Percentiles rank a stretch among this genome's conserved stretches.
These are phyloP conservation scores for Hirschioporus abietinus DNA, from an alignment of 768 basidiomycete genomes.

Conservation along the genomic window DNA sequence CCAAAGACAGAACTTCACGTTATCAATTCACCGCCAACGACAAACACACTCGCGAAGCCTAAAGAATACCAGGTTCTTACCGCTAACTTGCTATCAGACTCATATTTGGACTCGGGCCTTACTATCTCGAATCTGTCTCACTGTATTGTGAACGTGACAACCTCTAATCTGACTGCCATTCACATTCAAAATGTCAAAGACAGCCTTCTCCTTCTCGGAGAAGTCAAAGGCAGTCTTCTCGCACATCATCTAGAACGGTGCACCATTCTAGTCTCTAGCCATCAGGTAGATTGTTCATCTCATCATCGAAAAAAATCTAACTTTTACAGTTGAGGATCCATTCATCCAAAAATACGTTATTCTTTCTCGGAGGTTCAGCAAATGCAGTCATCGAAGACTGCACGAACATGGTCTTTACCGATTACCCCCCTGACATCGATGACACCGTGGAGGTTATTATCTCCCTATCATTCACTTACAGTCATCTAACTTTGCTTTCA, in stretches of 20 bases:
- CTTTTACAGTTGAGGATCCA: constrained; percentile 80
- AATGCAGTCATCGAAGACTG: constrained; percentile 82
- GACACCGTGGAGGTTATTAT: not conserved
- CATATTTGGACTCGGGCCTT: constrained; percentile 42
- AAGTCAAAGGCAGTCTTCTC: constrained; percentile 65
- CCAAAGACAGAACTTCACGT: no score
- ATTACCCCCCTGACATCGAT: constrained; percentile 45
- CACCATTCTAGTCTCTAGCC: constrained; percentile 66
- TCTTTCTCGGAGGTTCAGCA: constrained; percentile 63
- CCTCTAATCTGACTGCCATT: constrained; percentile 44
- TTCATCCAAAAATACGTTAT: constrained; percentile 53
- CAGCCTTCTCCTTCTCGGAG: constrained; percentile 61
- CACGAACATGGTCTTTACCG: constrained; percentile 51
- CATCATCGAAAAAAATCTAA: not conserved
- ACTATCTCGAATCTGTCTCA: constrained; percentile 59
- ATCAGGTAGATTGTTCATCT: constrained; percentile 53
- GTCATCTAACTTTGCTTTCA: constrained; percentile 12
- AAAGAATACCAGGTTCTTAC: constrained; percentile 39
- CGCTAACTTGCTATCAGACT: constrained; percentile 31
- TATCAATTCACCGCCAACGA: not conserved
- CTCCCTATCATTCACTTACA: constrained; percentile 1
- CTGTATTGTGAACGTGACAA: constrained; percentile 65
- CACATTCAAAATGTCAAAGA: constrained; percentile 58
- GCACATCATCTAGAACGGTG: constrained; percentile 60
- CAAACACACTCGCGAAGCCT: not conserved